phyloP scores from a whole-genome alignment of 2,329 filamentous ascomycete genomes.

The Graphium sp. region DNA sequence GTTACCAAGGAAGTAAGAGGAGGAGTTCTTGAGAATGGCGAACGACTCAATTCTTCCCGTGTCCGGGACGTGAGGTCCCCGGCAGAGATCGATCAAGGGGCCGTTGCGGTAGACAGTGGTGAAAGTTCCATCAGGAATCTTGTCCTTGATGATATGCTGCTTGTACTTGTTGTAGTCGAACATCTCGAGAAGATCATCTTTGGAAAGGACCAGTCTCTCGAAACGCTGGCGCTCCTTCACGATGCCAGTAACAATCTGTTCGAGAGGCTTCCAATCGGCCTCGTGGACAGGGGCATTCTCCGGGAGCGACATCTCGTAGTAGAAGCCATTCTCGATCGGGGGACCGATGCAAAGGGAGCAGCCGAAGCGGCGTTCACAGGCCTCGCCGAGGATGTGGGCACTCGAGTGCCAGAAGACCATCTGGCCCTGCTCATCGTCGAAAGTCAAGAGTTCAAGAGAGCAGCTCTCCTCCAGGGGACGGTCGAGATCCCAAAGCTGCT shows the following conservation, averaged over 20 bases:
- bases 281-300: slow-evolving; percentile 54
- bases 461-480: slow-evolving; percentile 79
- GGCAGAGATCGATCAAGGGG: slow-evolving; percentile 85
- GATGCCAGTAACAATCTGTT: slow-evolving; percentile 63
- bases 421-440: slow-evolving; percentile 51
- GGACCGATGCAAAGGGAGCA: slow-evolving; percentile 90
- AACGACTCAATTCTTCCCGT: slow-evolving; percentile 91
- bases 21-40: slow-evolving; percentile 66
- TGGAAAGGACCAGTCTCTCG: slow-evolving; percentile 74
- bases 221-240: slow-evolving; percentile 97
- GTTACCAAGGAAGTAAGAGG: slow-evolving; percentile 77
- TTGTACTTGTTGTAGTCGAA: slow-evolving; percentile 98
- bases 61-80: slow-evolving; percentile 82
- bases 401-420: slow-evolving; percentile 97
- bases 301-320: slow-evolving; percentile 87
- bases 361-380: slow-evolving; percentile 75
- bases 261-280: slow-evolving; percentile 70
- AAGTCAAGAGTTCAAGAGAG: slow-evolving; percentile 70
- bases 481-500: slow-evolving; percentile 80
- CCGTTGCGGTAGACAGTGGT: slow-evolving; percentile 93
- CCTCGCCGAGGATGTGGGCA: slow-evolving; percentile 91
- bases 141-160: slow-evolving; percentile 90
- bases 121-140: slow-evolving; percentile 66
- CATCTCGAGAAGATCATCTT: slow-evolving; percentile 83
- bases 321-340: slow-evolving; percentile 82